phyloP scores from a whole-genome alignment of 2,329 filamentous ascomycete species.

The Alternaria arborescens region DNA sequence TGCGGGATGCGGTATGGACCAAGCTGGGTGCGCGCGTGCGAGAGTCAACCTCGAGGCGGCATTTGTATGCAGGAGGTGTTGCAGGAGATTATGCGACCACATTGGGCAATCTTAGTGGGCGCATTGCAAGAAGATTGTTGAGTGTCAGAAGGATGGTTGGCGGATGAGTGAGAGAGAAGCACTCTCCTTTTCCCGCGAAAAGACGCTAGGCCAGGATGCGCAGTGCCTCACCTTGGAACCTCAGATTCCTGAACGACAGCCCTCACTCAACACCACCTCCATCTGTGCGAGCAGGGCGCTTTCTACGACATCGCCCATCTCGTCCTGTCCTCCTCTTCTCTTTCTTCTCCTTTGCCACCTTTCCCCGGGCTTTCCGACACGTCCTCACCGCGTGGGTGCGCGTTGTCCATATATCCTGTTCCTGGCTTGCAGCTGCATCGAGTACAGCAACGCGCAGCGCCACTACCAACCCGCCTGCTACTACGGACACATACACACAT shows the following conservation, averaged over 20 bases:
- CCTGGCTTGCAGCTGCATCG: conserved; percentile 32
- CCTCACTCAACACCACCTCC: conserved; percentile 35
- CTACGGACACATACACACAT: conserved; percentile 20
- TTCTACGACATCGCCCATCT: conserved; percentile 21
- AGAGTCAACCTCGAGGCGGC: background rate
- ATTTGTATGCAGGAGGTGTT: conserved; percentile 4
- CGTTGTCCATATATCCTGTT: conserved; percentile 34
- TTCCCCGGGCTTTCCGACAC: conserved; percentile 24
- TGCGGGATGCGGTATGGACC: conserved; percentile 12
- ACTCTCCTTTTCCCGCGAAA: conserved; percentile 25
- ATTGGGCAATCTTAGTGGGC: conserved; percentile 8
- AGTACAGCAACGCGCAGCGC: conserved; percentile 23
- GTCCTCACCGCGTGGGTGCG: conserved; percentile 40
- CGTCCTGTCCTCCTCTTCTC: conserved; percentile 20
- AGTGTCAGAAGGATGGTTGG: conserved; percentile 26
- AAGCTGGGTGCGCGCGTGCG: conserved; percentile 16
- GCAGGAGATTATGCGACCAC: conserved; percentile 25
- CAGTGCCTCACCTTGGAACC: conserved; percentile 28
- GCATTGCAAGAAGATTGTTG: conserved; percentile 18
- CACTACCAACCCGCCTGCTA: conserved; percentile 15
- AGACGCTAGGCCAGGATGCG: conserved; percentile 22
- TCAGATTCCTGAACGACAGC: conserved; percentile 33
- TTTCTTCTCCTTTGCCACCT: conserved; percentile 9
- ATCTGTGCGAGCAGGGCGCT: conserved; percentile 29
- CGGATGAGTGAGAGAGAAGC: conserved; percentile 18